phyloP scores from a whole-genome alignment of 306 rosid species.

The Dalbergia cultrata region DNA sequence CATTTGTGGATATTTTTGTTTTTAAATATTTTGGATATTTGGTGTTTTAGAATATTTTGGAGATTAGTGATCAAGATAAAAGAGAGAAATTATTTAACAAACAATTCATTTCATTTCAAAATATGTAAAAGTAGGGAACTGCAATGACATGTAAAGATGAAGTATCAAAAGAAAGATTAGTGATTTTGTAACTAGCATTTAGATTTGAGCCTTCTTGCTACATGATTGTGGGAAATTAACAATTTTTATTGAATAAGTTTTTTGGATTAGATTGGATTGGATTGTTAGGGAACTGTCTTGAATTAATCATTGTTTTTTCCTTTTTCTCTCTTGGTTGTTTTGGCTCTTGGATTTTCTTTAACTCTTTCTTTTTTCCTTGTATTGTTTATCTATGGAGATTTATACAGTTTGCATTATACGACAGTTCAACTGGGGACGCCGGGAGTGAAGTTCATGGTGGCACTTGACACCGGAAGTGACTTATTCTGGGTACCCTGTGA shows the following conservation, averaged over 20 bases:
- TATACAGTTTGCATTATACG: conserved; percentile 85
- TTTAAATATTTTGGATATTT: too few species aligned
- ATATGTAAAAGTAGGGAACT: too few species aligned
- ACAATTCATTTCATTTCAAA: too few species aligned
- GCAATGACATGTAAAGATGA: too few species aligned
- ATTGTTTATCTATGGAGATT: conserved; percentile 44
- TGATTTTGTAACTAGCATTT: not conserved
- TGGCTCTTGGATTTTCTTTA: conserved; percentile 21
- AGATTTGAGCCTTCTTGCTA: not conserved
- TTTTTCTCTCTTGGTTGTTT: not conserved
- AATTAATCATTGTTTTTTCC: not conserved
- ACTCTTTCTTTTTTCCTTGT: not conserved
- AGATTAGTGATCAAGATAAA: not conserved
- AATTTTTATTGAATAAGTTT: not conserved
- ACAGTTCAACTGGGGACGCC: conserved; percentile 92
- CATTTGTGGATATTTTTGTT: too few species aligned
- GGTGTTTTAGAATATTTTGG: too few species aligned
- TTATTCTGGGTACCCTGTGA: conserved; percentile 98
- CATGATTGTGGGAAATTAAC: not conserved
- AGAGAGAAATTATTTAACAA: too few species aligned
- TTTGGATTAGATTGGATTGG: conserved; percentile 3
- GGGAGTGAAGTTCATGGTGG: conserved; percentile 94
- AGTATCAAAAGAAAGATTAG: not conserved
- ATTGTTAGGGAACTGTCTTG: conserved; percentile 14
- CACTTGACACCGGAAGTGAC: conserved; percentile 95